Percentiles rank a stretch among this genome's conserved stretches.
phyloP scores from a whole-genome alignment of 805 yeast species.

The Saccharomycopsis microspora region DNA sequence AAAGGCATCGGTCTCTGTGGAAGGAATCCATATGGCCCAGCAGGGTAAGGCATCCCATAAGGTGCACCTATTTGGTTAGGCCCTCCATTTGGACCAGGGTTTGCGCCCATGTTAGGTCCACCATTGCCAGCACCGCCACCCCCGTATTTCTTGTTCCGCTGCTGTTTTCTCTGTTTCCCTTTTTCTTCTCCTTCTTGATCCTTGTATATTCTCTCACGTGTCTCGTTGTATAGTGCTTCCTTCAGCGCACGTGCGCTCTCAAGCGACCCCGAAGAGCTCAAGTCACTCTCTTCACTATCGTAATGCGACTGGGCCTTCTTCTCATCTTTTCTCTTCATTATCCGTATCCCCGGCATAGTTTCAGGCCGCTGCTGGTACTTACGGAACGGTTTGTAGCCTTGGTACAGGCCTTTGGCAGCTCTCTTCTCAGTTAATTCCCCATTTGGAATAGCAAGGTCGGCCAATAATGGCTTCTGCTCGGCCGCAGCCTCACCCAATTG shows the following conservation, averaged over 20 bases:
- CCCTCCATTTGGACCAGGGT: too few relatives aligned
- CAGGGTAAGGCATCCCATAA: too few relatives aligned
- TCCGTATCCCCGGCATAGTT: too few relatives aligned
- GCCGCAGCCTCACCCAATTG: constrained; percentile 18
- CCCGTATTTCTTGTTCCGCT: background rate
- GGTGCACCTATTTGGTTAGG: too few relatives aligned
- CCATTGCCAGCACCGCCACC: too few relatives aligned
- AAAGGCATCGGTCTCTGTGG: too few relatives aligned
- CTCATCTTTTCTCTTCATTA: too few relatives aligned
- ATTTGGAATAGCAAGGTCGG: constrained; percentile 2
- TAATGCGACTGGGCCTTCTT: too few relatives aligned
- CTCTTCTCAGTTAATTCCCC: background rate
- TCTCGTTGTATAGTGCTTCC: constrained; percentile 31
- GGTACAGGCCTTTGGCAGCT: background rate
- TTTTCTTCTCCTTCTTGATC: constrained; percentile 23
- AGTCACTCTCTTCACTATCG: too few relatives aligned
- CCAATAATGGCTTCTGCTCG: constrained; percentile 5
- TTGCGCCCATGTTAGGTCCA: too few relatives aligned
- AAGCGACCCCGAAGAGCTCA: constrained; percentile 9
- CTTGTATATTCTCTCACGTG: constrained; percentile 28
- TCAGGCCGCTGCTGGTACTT: too few relatives aligned
- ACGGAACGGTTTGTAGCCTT: background rate
- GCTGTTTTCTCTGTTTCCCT: constrained; percentile 17
- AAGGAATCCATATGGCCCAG: too few relatives aligned
- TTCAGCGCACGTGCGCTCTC: constrained; percentile 28